Percentiles rank a stretch among this genome's conserved stretches.
Evolutionary conservation across 108 stramenopile species (phyloP).

Genomic region (Thalassiosira profunda): DNA sequence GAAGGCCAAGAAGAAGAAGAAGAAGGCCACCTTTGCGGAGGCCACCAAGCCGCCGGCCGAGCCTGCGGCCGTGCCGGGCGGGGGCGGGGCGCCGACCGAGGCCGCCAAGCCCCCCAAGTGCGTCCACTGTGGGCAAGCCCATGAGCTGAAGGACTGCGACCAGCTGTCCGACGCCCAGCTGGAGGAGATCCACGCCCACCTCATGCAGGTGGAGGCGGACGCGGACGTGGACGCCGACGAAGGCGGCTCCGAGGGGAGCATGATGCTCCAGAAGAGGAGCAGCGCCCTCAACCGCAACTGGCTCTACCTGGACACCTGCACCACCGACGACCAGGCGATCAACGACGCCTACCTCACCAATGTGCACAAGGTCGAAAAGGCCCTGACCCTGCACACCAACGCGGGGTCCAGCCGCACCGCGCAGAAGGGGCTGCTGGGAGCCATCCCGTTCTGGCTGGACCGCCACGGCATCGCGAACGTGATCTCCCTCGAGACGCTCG

Average conservation of each 20-base stretch:
- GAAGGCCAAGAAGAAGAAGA: no score
- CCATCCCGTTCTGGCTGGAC: slow-evolving; percentile 43
- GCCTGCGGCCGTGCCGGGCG: no score
- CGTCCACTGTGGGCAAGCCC: not conserved
- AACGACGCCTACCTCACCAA: slow-evolving; percentile 21
- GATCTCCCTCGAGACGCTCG: slow-evolving; percentile 25
- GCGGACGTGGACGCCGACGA: not conserved
- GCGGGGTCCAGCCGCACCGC: slow-evolving; percentile 7
- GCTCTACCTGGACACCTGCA: slow-evolving; percentile 43
- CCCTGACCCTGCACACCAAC: slow-evolving; percentile 18
- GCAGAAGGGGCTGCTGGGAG: slow-evolving; percentile 21
- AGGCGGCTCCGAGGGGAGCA: not conserved
- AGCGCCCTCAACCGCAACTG: not conserved
- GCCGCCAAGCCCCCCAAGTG: not conserved
- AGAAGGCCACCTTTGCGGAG: not conserved
- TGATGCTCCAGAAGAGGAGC: not conserved
- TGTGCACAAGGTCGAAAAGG: not conserved
- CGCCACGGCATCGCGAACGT: slow-evolving; percentile 52
- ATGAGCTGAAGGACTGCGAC: not conserved
- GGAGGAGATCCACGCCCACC: not conserved
- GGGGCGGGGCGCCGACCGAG: not conserved
- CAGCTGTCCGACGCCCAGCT: not conserved
- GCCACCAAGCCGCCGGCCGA: no score
- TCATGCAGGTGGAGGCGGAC: no score
- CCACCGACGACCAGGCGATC: slow-evolving; percentile 36